Evolutionary conservation across 2,329 filamentous ascomycete genomes (phyloP), one percentile per base, ranked within the genome.

Genomic region (Dothidotthia symphoricarpi): DNA sequence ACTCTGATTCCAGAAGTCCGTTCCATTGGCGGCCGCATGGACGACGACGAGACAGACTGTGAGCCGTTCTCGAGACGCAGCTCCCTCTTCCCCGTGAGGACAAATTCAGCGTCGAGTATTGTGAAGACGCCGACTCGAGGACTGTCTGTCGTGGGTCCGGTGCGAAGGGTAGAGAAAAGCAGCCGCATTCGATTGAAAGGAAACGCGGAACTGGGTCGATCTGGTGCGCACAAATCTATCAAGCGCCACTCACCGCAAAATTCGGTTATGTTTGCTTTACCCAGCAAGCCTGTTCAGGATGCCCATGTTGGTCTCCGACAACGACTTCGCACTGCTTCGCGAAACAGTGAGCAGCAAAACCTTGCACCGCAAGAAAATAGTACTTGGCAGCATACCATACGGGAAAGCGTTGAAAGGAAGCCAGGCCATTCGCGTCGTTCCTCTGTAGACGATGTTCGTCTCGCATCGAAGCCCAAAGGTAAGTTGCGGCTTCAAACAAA

Each of bases 121-220:
- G 47, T 62, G 1, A 57, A 54, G 14, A 62, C 59, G 8, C 59
- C 59, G 12, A 61, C 56, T 1, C 53, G 59, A 7, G 59, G 59
- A 4, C 31, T 62, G 1, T 59, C 58, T 10, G 46, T 61, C 1
- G 51, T 61, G 13, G 57, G 58, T 1, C 55, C 55, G n/a, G 51
- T 61, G 1, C 29, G 38, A 19, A 49, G 53, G 29, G 45, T 58
- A 1, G 47, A 43, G 10, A 60, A 57, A 32, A 34, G 22, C 16
- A 39, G 41, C 9, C 49, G 49, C 7, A 13, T 26, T n/a, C 39
- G 51, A 6, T 24, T 16, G 4, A 54, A 42, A 22, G 45, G 43
- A 10, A 51, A 47, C 13, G 17, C 17, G 3, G 17, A 54, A 16
- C 51, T 60, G 4, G 53, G 48, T 28, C 49, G 57, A 6, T 52